Conservation (phyloP, 352 stramenopile species). For the Peronospora belbahrii region DNA sequence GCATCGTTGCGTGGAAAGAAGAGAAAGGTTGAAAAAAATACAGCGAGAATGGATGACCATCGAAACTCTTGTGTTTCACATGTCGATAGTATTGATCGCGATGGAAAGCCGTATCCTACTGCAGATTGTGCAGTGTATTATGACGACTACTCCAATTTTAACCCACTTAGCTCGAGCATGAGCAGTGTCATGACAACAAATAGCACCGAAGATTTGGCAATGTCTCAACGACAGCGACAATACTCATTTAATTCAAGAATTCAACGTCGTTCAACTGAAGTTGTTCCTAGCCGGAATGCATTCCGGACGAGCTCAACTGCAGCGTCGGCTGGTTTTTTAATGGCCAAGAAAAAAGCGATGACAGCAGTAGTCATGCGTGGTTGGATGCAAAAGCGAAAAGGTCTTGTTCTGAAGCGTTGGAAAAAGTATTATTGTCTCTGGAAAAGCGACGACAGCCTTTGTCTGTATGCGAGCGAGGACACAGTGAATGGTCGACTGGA, state of each 20-base stretch:
- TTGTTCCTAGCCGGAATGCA: neutral
- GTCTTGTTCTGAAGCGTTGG: constrained; percentile 50
- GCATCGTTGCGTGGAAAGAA: constrained; percentile 28
- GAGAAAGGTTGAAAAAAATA: neutral
- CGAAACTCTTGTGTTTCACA: neutral
- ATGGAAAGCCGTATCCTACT: neutral
- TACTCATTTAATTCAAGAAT: constrained; percentile 9
- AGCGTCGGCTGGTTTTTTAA: constrained; percentile 12
- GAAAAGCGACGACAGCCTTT: constrained; percentile 44
- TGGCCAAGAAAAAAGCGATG: constrained; percentile 23
- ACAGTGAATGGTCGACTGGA: constrained; percentile 43
- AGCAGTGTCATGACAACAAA: constrained; percentile 17
- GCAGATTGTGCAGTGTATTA: constrained; percentile 18
- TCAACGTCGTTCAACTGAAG: neutral
- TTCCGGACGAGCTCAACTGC: constrained; percentile 18
- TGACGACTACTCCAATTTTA: constrained; percentile 5
- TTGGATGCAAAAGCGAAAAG: constrained; percentile 48
- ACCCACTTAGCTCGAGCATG: constrained; percentile 18
- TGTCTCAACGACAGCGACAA: constrained; percentile 13
- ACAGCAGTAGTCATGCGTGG: constrained; percentile 30
- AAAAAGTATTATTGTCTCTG: constrained; percentile 49
- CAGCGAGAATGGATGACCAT: neutral
- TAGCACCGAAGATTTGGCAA: constrained; percentile 36
- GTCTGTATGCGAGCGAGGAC: constrained; percentile 49
- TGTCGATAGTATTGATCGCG: constrained; percentile 3